Percentiles rank a stretch among this genome's conserved stretches.
Evolutionary conservation across 768 basidiomycete species (phyloP).

Genomic region (Lentinula detonsa): DNA sequence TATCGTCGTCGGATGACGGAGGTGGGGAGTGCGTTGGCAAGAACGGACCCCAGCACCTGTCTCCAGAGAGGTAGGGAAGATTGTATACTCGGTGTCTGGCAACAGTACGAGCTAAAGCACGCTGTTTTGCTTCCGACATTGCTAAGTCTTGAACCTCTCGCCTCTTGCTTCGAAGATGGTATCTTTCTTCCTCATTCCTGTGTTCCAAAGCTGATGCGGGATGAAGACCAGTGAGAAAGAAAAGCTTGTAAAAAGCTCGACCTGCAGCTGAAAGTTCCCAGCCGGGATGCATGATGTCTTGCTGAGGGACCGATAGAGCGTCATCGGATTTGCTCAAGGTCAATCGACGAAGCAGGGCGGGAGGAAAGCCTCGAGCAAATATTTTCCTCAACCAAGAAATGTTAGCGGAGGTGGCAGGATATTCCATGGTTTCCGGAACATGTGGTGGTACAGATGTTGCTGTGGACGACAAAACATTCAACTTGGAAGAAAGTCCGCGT

Average conservation of each 20-base stretch:
- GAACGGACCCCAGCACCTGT: conserved; percentile 5
- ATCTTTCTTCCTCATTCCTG: not conserved
- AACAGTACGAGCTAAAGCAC: not conserved
- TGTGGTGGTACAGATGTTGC: not conserved
- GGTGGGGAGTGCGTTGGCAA: conserved; percentile 3
- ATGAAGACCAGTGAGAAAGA: not conserved
- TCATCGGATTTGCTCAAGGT: not conserved
- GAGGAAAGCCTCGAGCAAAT: not conserved
- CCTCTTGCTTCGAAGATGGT: not conserved
- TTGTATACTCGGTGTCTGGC: conserved; percentile 3
- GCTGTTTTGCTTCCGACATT: not conserved
- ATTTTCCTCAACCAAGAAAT: not conserved
- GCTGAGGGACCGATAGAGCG: not conserved
- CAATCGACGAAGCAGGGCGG: not conserved
- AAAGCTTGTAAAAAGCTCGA: conserved; percentile 1
- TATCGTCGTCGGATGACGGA: conserved; percentile 10
- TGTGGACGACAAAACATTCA: not conserved
- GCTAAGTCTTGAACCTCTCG: not conserved
- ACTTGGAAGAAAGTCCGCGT: not conserved
- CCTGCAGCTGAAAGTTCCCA: conserved; percentile 4
- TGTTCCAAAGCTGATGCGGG: not conserved
- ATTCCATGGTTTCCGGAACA: not conserved
- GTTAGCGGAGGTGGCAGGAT: not conserved
- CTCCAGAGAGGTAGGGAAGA: not conserved
- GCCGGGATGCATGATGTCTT: not conserved